Percentiles rank a stretch among this genome's conserved stretches.
These are phyloP conservation scores for Rhizophora apiculata DNA, from an alignment of 345 rosid species.

Conservation along the genomic window DNA sequence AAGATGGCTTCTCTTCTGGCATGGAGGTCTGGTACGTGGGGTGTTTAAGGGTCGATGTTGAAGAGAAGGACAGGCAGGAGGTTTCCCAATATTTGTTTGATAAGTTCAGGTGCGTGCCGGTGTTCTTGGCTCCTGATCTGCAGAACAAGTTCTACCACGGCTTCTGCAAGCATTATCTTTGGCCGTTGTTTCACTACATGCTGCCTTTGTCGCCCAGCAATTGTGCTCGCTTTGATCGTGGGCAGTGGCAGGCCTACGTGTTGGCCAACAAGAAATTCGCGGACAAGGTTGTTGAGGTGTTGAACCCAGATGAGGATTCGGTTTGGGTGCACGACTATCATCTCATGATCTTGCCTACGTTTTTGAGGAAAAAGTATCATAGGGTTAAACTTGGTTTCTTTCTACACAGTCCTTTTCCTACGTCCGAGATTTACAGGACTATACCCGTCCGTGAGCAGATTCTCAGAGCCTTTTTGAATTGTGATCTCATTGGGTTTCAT, in stretches of 20 bases:
- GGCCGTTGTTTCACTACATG: constrained; percentile 83
- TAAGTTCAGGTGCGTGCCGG: constrained; percentile 62
- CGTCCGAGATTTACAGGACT: constrained; percentile 68
- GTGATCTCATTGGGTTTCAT: constrained; percentile 82
- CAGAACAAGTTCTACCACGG: constrained; percentile 66
- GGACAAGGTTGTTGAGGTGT: constrained; percentile 52
- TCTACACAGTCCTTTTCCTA: constrained; percentile 68
- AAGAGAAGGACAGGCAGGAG: constrained; percentile 50
- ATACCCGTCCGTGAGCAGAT: constrained; percentile 75
- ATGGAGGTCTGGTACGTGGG: constrained; percentile 66
- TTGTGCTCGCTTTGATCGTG: constrained; percentile 50
- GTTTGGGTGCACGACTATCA: constrained; percentile 91
- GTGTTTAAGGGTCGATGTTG: constrained; percentile 49
- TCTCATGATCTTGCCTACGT: constrained; percentile 72
- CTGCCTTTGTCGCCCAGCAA: constrained; percentile 51
- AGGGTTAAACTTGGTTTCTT: constrained; percentile 68
- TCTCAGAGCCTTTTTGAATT: constrained; percentile 60
- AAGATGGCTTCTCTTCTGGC: constrained; percentile 55
- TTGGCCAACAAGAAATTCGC: constrained; percentile 62
- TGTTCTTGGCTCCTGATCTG: constrained; percentile 53
- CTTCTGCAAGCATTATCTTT: constrained; percentile 79
- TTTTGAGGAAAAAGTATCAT: constrained; percentile 50
- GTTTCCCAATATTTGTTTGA: constrained; percentile 48
- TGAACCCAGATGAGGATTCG: constrained; percentile 61
- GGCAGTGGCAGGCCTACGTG: constrained; percentile 62